phyloP scores from a whole-genome alignment of 805 yeast species.

The Pichia kluyveri region DNA sequence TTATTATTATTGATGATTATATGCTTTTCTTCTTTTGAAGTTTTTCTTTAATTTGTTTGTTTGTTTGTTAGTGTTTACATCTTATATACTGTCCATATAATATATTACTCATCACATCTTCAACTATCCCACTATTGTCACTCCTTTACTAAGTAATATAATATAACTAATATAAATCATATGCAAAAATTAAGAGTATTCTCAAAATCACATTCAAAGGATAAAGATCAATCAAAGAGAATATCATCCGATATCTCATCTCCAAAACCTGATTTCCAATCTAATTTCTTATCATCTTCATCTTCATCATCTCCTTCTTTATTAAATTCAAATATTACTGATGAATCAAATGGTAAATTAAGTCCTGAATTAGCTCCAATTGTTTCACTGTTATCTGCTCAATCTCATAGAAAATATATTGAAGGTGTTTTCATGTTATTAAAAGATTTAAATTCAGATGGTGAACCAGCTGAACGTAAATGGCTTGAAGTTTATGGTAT shows the following conservation, averaged over 20 bases:
- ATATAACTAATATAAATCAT: too few relatives aligned
- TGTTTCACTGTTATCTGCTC: constrained; percentile 65
- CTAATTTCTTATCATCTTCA: neutral
- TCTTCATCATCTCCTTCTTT: constrained; percentile 7
- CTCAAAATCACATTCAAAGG: constrained; percentile 11
- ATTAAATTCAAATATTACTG: constrained; percentile 12
- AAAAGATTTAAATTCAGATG: constrained; percentile 73
- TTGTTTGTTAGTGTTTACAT: too few relatives aligned
- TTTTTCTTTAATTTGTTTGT: neutral
- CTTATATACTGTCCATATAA: too few relatives aligned
- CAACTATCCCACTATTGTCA: too few relatives aligned
- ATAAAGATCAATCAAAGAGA: neutral
- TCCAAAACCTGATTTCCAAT: neutral
- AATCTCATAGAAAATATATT: constrained; percentile 61
- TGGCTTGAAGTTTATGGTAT: constrained; percentile 95
- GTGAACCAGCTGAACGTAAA: constrained; percentile 70
- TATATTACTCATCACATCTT: too few relatives aligned
- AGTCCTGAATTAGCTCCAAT: constrained; percentile 52
- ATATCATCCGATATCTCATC: neutral
- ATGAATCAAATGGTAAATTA: constrained; percentile 23
- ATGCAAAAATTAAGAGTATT: constrained; percentile 21
- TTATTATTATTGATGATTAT: too few relatives aligned
- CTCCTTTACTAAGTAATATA: too few relatives aligned
- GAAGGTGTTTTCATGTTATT: constrained; percentile 72
- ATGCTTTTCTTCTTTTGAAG: too few relatives aligned